Evolutionary conservation across 805 yeast species (phyloP).

Genomic region (Candida boidinii): DNA sequence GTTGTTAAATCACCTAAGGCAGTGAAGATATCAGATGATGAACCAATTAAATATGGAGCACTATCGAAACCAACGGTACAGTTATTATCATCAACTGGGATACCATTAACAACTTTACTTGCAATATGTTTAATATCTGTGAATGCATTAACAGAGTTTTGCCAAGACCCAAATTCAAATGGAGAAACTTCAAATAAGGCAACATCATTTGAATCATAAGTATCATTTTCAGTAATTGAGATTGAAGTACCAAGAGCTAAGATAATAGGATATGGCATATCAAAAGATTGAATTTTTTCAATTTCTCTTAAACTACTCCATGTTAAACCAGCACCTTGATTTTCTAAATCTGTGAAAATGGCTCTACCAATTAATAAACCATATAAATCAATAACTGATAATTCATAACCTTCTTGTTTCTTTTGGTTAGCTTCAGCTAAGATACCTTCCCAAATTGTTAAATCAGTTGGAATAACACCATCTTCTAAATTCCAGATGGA

Average conservation of each 20-base stretch:
- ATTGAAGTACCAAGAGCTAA: constrained; percentile 29
- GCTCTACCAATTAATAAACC: constrained; percentile 61
- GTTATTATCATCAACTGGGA: constrained; percentile 17
- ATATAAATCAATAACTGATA: constrained; percentile 64
- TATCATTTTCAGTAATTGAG: constrained; percentile 24
- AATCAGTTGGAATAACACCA: constrained; percentile 43
- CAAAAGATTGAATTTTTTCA: constrained; percentile 45
- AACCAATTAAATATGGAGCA: constrained; percentile 50
- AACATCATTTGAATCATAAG: constrained; percentile 31
- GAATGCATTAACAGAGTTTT: constrained; percentile 35
- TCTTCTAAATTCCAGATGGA: constrained; percentile 60
- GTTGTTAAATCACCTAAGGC: too few relatives aligned
- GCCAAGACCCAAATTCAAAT: constrained; percentile 66
- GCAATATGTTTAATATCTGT: constrained; percentile 47
- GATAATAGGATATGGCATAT: constrained; percentile 48
- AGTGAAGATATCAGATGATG: constrained; percentile 58
- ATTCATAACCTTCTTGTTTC: constrained; percentile 48
- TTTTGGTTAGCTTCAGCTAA: constrained; percentile 40
- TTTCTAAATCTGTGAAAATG: constrained; percentile 49
- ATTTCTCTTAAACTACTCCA: constrained; percentile 48
- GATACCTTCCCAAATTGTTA: constrained; percentile 39
- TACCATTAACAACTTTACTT: constrained; percentile 35
- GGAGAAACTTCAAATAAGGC: constrained; percentile 59
- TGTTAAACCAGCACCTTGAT: constrained; percentile 49
- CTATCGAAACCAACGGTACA: constrained; percentile 52